A percentile compares a stretch with the other conserved stretches of the same genome.
These are phyloP conservation scores for Fusarium tupiense DNA, from an alignment of 2,329 filamentous ascomycete genomes.

Conservation along the genomic window DNA sequence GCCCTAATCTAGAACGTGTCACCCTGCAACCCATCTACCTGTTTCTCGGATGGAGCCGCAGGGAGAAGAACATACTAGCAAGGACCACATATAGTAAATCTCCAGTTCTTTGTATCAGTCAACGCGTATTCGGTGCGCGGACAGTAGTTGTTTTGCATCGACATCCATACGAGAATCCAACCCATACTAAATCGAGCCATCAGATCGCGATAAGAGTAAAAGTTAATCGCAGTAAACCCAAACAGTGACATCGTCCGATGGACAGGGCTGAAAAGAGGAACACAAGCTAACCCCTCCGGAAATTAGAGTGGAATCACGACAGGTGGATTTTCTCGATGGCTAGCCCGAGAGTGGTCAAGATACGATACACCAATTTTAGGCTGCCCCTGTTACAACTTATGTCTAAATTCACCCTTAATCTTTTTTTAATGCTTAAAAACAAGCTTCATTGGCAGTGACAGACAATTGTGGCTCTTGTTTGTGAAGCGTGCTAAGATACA, in stretches of 20 bases:
- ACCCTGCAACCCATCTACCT: not conserved
- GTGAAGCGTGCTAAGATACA: not conserved
- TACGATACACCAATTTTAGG: not conserved
- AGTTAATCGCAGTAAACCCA: not conserved
- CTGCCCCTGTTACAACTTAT: not conserved
- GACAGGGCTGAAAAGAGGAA: conserved; percentile 5
- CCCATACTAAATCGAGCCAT: not conserved
- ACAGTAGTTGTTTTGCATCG: not conserved
- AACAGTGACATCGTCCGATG: not conserved
- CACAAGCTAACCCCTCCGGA: not conserved
- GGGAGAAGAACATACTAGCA: not conserved
- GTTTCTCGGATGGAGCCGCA: not conserved
- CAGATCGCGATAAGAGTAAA: not conserved
- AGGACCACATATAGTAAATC: not conserved
- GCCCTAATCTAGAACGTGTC: not conserved
- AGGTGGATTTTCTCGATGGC: not conserved
- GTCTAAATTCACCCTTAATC: not conserved
- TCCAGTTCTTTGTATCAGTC: not conserved
- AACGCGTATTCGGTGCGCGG: not conserved
- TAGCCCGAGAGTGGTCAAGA: not conserved
- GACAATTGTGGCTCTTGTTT: not conserved
- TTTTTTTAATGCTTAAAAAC: conserved; percentile 23
- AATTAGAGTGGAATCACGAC: conserved; percentile 22
- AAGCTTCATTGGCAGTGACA: conserved; percentile 27
- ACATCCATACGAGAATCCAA: not conserved